Conservation (phyloP, 1,284 basidiomycete species). For the Baeospora myosura region DNA sequence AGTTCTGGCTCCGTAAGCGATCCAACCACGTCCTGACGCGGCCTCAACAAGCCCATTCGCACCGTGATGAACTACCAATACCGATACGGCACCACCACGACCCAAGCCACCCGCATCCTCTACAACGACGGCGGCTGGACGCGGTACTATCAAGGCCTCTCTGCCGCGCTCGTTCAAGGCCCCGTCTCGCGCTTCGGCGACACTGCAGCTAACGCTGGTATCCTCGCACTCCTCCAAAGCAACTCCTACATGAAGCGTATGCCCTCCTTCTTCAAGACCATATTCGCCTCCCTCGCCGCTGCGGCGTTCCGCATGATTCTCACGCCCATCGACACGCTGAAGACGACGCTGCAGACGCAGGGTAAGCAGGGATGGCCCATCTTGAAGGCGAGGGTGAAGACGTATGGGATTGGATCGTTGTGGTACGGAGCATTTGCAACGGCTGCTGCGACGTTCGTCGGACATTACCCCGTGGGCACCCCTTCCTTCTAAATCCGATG, state of each 20-base stretch:
- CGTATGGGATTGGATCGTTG: constrained; percentile 67
- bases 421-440: constrained; percentile 88
- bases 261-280: constrained; percentile 56
- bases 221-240: constrained; percentile 66
- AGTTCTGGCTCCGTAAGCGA: constrained; percentile 8
- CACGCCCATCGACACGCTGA: constrained; percentile 84
- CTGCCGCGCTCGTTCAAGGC: constrained; percentile 77
- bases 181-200: constrained; percentile 79
- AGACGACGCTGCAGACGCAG: constrained; percentile 88
- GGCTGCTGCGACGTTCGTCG: constrained; percentile 88
- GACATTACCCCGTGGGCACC: constrained; percentile 63
- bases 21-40: neutral
- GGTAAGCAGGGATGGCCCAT: constrained; percentile 63
- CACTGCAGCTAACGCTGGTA: constrained; percentile 79
- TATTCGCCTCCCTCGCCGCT: constrained; percentile 65
- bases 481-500: neutral
- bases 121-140: constrained; percentile 73
- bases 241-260: constrained; percentile 62
- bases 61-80: constrained; percentile 93
- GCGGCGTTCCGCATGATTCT: constrained; percentile 78
- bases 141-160: constrained; percentile 78
- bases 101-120: constrained; percentile 57
- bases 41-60: constrained; percentile 48
- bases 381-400: constrained; percentile 59
- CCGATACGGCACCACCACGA: constrained; percentile 72